Percentiles rank a stretch among this genome's conserved stretches.
Conservation (phyloP, 2,329 filamentous ascomycete species). For the Colletotrichum graminicola region DNA sequence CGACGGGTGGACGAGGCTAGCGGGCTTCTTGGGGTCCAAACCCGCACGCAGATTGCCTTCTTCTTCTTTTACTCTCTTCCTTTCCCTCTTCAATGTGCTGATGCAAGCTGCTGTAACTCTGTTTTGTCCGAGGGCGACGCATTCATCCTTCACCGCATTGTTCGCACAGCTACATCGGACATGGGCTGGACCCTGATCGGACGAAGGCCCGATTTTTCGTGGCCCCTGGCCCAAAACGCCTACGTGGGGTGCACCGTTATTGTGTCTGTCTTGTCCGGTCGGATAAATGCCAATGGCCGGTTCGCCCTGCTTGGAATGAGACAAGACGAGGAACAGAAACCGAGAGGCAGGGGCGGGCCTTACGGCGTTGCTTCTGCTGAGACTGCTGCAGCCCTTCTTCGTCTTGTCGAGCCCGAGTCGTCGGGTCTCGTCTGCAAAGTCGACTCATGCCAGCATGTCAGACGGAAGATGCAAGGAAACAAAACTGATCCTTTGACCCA, state of each 20-base stretch:
- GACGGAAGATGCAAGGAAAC: constrained; percentile 12
- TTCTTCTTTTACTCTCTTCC: not conserved
- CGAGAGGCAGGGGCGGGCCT: not conserved
- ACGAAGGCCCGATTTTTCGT: constrained; percentile 36
- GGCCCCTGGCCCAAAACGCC: constrained; percentile 22
- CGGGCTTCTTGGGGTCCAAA: constrained; percentile 24
- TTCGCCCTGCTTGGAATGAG: not conserved
- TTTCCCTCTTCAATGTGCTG: not conserved
- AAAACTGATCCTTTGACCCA: not conserved
- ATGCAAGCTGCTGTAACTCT: not conserved
- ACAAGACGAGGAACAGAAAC: not conserved
- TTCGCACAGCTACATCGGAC: constrained; percentile 16
- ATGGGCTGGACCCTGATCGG: constrained; percentile 26
- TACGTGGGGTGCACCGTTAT: constrained; percentile 33
- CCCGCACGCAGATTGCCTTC: not conserved
- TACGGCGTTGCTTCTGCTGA: not conserved
- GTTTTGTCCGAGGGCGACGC: constrained; percentile 10
- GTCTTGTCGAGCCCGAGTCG: constrained; percentile 13
- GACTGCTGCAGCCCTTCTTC: not conserved
- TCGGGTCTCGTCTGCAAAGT: constrained; percentile 22
- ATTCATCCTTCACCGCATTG: constrained; percentile 14
- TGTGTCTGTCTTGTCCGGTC: constrained; percentile 14
- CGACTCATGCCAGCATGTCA: constrained; percentile 18
- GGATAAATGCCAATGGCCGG: constrained; percentile 14
- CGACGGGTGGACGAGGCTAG: constrained; percentile 8